phyloP scores from a whole-genome alignment of 179 eudicot genomes.

The Kewa caespitosa region DNA sequence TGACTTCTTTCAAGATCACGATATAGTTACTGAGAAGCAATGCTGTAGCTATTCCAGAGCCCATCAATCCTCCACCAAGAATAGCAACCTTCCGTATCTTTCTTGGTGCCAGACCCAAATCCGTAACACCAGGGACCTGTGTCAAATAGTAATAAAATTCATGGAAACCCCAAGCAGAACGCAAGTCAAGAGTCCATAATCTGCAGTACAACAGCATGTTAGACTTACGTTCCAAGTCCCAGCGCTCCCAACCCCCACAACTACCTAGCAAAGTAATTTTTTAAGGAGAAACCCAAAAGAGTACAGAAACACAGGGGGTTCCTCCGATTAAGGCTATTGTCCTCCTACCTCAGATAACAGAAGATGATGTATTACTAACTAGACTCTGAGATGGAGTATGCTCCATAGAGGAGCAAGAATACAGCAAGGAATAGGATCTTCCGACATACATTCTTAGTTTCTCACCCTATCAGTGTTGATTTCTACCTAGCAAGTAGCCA shows the following conservation, averaged over 20 bases:
- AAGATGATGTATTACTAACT: not conserved
- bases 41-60: conserved; percentile 97
- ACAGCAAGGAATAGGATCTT: no score
- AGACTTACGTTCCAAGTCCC: not conserved
- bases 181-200: not conserved
- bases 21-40: conserved; percentile 63
- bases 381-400: not conserved
- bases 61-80: conserved; percentile 97
- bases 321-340: not conserved
- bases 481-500: no score
- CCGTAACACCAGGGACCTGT: conserved; percentile 90
- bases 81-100: conserved; percentile 74
- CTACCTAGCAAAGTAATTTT: not conserved
- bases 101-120: conserved; percentile 74
- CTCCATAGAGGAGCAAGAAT: no score
- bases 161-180: not conserved
- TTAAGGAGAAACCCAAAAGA: not conserved
- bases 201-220: not conserved
- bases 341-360: not conserved
- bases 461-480: no score
- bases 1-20: conserved; percentile 91
- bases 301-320: not conserved
- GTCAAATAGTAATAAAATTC: not conserved
- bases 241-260: not conserved
- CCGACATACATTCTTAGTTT: no score